These are phyloP conservation scores for Pseudomonodictys pantanalensis DNA, from an alignment of 495 filamentous ascomycete genomes.

Conservation along the genomic window DNA sequence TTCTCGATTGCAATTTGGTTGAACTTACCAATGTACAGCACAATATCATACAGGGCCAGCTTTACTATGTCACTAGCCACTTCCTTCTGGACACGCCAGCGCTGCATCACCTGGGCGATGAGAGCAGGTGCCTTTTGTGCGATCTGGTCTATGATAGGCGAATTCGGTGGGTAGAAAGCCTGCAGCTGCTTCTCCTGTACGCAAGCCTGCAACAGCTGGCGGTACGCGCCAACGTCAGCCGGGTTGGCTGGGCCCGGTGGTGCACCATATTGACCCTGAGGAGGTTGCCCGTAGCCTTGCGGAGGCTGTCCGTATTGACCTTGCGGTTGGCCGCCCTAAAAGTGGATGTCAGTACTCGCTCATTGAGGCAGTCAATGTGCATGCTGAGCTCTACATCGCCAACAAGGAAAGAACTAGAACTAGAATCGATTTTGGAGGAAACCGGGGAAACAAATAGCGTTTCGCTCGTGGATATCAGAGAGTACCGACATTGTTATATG, in stretches of 20 bases:
- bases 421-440: too few relatives aligned
- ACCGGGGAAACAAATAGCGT: too few relatives aligned
- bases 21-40: slow-evolving; percentile 58
- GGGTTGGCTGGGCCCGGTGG: slow-evolving; percentile 41
- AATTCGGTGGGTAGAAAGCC: slow-evolving; percentile 55
- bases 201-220: slow-evolving; percentile 50
- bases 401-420: too few relatives aligned
- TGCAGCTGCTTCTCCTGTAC: slow-evolving; percentile 60
- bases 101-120: slow-evolving; percentile 52
- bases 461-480: too few relatives aligned
- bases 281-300: slow-evolving; percentile 9
- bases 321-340: neutral
- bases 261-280: slow-evolving; percentile 20
- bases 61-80: slow-evolving; percentile 67
- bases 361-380: slow-evolving; percentile 1
- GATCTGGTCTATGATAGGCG: slow-evolving; percentile 46
- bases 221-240: slow-evolving; percentile 52
- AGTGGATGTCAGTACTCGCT: neutral
- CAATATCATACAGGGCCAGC: slow-evolving; percentile 62
- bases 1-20: neutral
- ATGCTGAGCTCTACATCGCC: neutral
- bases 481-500: slow-evolving; percentile 6
- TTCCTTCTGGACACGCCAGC: slow-evolving; percentile 59
- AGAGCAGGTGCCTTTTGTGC: slow-evolving; percentile 44
- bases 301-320: slow-evolving; percentile 18